phyloP scores from a whole-genome alignment of 352 stramenopile species.

The Phytophthora sojae region DNA sequence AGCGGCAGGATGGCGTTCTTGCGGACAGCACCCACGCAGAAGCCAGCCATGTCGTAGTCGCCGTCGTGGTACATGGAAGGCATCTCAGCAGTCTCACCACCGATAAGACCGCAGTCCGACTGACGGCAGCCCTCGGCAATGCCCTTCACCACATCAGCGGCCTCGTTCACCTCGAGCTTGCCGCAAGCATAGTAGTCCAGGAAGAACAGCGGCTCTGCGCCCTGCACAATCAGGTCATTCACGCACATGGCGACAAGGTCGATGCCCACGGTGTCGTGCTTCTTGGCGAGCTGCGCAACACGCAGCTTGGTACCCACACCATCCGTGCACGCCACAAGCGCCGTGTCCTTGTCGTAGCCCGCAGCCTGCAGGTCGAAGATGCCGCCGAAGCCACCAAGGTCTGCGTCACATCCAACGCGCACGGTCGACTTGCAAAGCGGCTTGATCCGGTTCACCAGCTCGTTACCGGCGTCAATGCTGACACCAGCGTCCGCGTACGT shows the following conservation, averaged over 20 bases:
- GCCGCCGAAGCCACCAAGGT: conserved; percentile 97
- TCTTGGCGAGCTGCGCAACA: conserved; percentile 86
- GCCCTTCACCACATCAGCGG: conserved; percentile 95
- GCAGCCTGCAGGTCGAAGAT: conserved; percentile 98
- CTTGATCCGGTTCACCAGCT: conserved; percentile 98
- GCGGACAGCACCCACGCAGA: conserved; percentile 96
- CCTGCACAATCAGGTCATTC: conserved; percentile 99
- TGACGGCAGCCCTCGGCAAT: conserved; percentile 98
- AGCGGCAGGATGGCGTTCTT: conserved; percentile 89
- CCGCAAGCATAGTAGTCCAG: conserved; percentile 99
- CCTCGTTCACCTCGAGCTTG: conserved; percentile 95
- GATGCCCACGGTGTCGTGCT: conserved; percentile 97
- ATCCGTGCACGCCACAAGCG: conserved; percentile 98
- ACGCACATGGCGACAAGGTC: conserved; percentile 99
- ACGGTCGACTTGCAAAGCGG: conserved; percentile 97
- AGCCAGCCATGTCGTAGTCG: conserved; percentile 99
- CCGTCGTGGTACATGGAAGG: conserved; percentile 98
- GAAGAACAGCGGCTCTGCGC: conserved; percentile 99
- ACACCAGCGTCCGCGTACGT: conserved; percentile 98
- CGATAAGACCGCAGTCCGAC: conserved; percentile 96
- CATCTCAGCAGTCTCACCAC: conserved; percentile 98
- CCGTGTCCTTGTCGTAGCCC: conserved; percentile 97
- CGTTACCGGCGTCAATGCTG: conserved; percentile 97
- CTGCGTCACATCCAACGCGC: conserved; percentile 95
- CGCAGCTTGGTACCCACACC: conserved; percentile 99